Evolutionary conservation across 1,284 basidiomycete genomes (phyloP).

Genomic region (Pseudomicrostroma phylloplanum): DNA sequence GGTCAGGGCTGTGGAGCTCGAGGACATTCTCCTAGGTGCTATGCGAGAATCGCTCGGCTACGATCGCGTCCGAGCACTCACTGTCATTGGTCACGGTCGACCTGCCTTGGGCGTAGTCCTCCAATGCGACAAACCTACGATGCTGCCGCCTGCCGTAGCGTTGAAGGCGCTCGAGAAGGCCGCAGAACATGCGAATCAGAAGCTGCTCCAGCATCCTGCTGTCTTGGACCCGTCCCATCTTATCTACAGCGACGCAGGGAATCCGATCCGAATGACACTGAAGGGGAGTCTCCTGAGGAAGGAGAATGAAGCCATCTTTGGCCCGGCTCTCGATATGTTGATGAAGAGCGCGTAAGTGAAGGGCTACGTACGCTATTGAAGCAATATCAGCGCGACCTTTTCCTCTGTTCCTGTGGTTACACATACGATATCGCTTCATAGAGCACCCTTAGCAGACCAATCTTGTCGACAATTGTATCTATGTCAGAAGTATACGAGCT

Average conservation of each 20-base stretch:
- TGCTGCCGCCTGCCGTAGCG: not conserved
- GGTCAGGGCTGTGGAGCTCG: not conserved
- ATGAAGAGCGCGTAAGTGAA: not conserved
- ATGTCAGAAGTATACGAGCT: too few species aligned
- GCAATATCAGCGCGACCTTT: too few species aligned
- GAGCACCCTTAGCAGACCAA: too few species aligned
- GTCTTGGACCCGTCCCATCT: not conserved
- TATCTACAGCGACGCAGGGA: not conserved
- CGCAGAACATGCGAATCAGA: not conserved
- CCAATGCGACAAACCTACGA: not conserved
- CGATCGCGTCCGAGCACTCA: not conserved
- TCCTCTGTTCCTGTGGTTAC: too few species aligned
- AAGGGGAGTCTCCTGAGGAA: not conserved
- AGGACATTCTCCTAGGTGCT: not conserved
- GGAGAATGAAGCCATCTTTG: not conserved
- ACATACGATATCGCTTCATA: too few species aligned
- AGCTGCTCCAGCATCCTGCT: not conserved
- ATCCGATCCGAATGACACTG: not conserved
- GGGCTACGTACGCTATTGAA: too few species aligned
- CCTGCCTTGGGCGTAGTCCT: not conserved
- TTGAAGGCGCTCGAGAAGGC: not conserved
- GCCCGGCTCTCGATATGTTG: not conserved
- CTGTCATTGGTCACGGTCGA: not conserved
- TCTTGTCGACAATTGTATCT: too few species aligned
- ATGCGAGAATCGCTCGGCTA: not conserved